These are phyloP conservation scores for Nothophytophthora sp. DNA, from an alignment of 352 stramenopile species.

Conservation along the genomic window DNA sequence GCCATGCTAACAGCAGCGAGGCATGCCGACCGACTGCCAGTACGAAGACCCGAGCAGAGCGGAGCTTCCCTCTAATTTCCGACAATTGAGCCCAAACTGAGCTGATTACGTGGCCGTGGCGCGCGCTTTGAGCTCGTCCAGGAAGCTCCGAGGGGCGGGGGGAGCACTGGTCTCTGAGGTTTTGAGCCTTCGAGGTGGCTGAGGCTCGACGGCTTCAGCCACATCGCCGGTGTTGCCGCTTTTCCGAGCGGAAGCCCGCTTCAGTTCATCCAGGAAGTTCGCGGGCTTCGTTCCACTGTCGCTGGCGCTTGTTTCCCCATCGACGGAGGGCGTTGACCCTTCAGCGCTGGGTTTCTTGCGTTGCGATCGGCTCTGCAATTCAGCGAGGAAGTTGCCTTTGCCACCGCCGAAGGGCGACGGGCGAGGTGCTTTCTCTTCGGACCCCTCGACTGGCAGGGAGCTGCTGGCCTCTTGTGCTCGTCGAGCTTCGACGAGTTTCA, in stretches of 20 bases:
- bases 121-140: conserved; percentile 42
- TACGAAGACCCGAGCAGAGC: no score
- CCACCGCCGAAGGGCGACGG: conserved; percentile 21
- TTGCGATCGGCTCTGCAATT: conserved; percentile 39
- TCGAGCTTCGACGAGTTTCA: conserved; percentile 41
- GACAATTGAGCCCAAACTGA: no score
- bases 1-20: conserved; percentile 8
- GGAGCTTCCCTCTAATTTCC: no score
- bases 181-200: neutral
- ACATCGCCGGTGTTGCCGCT: neutral
- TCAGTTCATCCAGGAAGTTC: conserved; percentile 62
- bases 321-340: neutral
- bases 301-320: neutral
- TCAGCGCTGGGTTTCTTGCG: conserved; percentile 4
- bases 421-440: conserved; percentile 1
- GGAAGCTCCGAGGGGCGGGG: conserved; percentile 17
- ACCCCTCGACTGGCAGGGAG: conserved; percentile 1
- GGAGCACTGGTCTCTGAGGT: neutral
- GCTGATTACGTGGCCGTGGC: conserved; percentile 2
- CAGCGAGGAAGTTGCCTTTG: conserved; percentile 32
- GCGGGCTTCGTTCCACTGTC: conserved; percentile 2
- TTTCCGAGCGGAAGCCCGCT: conserved; percentile 24
- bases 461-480: conserved; percentile 19
- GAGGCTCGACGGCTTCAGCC: neutral
- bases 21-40: no score